Percentiles rank a stretch among this genome's conserved stretches.
phyloP scores from a whole-genome alignment of 805 yeast species.

The Kuraishia piskuri region DNA sequence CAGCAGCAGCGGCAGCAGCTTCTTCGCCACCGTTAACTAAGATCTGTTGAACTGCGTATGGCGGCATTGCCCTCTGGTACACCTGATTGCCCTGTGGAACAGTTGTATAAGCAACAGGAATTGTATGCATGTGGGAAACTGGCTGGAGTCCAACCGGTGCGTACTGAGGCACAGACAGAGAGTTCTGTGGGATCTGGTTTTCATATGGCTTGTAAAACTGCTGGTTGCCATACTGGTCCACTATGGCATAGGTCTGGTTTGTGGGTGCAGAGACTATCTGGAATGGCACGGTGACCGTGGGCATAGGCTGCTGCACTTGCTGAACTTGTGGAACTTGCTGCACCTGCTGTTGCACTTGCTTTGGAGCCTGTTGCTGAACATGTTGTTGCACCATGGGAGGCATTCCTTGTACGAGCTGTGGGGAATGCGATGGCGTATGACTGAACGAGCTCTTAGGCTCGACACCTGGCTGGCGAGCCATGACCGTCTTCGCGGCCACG shows the following conservation, averaged over 20 bases:
- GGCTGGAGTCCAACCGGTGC: neutral
- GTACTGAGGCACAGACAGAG: neutral
- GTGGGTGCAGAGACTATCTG: neutral
- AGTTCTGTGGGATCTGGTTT: neutral
- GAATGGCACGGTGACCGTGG: neutral
- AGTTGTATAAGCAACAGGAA: neutral
- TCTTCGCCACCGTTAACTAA: neutral
- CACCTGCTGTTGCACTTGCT: neutral
- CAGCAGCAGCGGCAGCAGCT: too few relatives aligned
- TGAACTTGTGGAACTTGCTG: neutral
- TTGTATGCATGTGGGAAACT: neutral
- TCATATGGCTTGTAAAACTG: neutral
- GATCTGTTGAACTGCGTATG: neutral
- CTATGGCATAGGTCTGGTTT: neutral
- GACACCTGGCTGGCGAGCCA: neutral
- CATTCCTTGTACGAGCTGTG: neutral
- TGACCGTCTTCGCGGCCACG: neutral
- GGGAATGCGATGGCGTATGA: neutral
- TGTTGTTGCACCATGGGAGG: neutral
- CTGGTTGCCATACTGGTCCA: neutral
- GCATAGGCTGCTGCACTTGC: neutral
- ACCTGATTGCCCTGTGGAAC: neutral
- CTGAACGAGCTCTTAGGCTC: neutral
- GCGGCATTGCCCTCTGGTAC: neutral
- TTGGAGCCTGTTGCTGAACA: neutral